Conservation (phyloP, 2,329 filamentous ascomycete species). For the Hymenoscyphus scutula region DNA sequence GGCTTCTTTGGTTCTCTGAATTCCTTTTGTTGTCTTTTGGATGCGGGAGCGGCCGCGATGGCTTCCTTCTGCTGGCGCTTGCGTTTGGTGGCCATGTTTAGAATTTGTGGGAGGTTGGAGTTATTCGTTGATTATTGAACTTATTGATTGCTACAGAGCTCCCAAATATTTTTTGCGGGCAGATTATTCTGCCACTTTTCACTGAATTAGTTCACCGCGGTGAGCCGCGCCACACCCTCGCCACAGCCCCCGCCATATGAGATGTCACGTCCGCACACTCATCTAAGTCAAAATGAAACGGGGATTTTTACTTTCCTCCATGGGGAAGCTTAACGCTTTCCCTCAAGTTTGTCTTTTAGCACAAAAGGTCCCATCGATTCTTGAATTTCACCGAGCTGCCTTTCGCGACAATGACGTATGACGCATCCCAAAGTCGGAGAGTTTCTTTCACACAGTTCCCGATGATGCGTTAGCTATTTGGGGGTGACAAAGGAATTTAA, state of each 20-base stretch:
- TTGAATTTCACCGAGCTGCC: not conserved
- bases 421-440: not conserved
- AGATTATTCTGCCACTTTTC: not conserved
- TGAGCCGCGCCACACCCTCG: too few relatives aligned
- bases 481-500: too few relatives aligned
- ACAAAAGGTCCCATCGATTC: not conserved
- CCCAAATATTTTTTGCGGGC: constrained; percentile 5
- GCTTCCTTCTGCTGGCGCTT: constrained; percentile 39
- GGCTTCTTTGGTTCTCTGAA: constrained; percentile 28
- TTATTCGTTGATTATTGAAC: not conserved
- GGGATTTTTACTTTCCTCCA: not conserved
- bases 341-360: too few relatives aligned
- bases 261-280: too few relatives aligned
- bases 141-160: not conserved
- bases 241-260: too few relatives aligned
- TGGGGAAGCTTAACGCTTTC: too few relatives aligned
- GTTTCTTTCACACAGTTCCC: too few relatives aligned
- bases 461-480: too few relatives aligned
- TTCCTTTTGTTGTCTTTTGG: constrained; percentile 30
- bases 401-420: constrained; percentile 1
- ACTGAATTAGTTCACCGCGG: not conserved
- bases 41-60: constrained; percentile 19
- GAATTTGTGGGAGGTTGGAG: not conserved
- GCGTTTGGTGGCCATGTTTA: constrained; percentile 44
- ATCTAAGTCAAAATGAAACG: not conserved